phyloP scores from a whole-genome alignment of 116 monocot genomes.

The Iris pallida region DNA sequence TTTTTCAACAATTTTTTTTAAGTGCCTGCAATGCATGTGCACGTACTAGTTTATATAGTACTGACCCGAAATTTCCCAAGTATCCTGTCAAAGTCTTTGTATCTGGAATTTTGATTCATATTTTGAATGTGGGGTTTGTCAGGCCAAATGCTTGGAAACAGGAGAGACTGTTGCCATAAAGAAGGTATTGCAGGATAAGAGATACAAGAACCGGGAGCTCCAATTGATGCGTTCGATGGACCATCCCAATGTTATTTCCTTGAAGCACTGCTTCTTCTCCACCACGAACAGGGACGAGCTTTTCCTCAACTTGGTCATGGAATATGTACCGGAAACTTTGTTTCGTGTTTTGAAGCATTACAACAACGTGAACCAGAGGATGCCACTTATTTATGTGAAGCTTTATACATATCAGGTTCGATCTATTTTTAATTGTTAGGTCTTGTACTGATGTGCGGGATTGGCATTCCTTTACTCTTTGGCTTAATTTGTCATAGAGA shows the following conservation, averaged over 20 bases:
- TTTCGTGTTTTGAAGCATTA: conserved; percentile 49
- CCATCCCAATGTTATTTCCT: conserved; percentile 44
- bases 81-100: no score
- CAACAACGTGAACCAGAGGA: conserved; percentile 36
- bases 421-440: no score
- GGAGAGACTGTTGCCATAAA: conserved; percentile 56
- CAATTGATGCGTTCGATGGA: conserved; percentile 54
- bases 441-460: no score
- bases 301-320: conserved; percentile 55
- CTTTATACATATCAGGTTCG: conserved; percentile 48
- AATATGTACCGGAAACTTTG: conserved; percentile 48
- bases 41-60: no score
- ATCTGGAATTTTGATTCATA: no score
- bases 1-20: no score
- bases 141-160: conserved; percentile 58
- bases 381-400: conserved; percentile 53
- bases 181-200: conserved; percentile 53
- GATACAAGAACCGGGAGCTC: conserved; percentile 51
- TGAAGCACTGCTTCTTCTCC: conserved; percentile 52
- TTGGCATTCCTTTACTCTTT: no score
- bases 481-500: no score
- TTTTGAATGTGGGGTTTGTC: not conserved
- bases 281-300: conserved; percentile 55
- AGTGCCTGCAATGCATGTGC: no score
- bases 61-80: no score